Evolutionary conservation across 1,139 yeast genomes (phyloP), one percentile per base, ranked within the genome.

Genomic region (Candida sp.): DNA sequence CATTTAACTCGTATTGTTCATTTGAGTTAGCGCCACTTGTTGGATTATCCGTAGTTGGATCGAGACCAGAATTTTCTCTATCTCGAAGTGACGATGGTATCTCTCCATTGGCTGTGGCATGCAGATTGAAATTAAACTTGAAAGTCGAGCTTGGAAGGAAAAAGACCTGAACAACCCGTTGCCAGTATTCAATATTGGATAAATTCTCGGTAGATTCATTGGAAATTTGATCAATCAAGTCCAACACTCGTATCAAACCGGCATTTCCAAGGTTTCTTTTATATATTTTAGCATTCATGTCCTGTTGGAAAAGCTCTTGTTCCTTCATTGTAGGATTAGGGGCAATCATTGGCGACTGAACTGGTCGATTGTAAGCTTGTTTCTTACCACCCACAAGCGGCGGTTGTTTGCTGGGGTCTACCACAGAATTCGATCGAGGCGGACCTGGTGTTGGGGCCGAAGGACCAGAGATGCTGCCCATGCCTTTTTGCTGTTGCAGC

Each of bases 1-100:
- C 73, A 8, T 82, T 78, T 25, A 89, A 73, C 47, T 83, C 91
- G 59, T 81, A 87, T 49, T 76, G 82, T 45, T 82, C 69, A 11
- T 74, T 40, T 8, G 22, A 29, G 15, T 22, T 22, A 19, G 33
- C 35, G 4, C 25, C 36, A 21, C 19, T 25, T 30, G 38, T 21
- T 22, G 37, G 23, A 8, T 23, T 39, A 25, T 38, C 38, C 11
- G 33, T 36, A 21, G 33, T 40, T 32, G 40, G 42, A 11, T 25
- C 11, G 29, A 25, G 29, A 12, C 19, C 19, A 12, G 34, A 9
- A 32, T 32, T 12, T 12, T 32, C 19, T 11, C 34, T 6, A 11
- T 43, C 42, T 7, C 44, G 39, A 39, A 46, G 35, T 25, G 43
- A 21, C 25, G 36, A 19, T 5, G 44, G 35, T 15, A 32, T 35